Conservation (phyloP, 441 rosid genomes). For the Arabidopsis lyrata region DNA sequence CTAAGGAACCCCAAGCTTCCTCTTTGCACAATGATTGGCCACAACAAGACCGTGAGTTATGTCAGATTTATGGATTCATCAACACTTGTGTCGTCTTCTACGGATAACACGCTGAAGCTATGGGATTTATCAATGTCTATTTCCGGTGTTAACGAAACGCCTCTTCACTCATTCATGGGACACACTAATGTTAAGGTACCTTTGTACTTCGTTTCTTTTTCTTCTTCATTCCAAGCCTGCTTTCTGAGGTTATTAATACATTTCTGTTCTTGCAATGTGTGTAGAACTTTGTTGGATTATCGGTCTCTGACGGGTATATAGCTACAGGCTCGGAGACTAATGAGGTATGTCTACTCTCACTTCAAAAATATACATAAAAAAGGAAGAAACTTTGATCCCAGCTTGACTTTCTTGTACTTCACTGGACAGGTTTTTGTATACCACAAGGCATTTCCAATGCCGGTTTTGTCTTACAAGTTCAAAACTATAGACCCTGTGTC, state of each 20-base stretch:
- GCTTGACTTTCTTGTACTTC: background rate
- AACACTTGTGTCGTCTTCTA: slow-evolving; percentile 82
- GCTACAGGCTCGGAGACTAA: slow-evolving; percentile 99
- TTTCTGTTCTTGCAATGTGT: slow-evolving; percentile 13
- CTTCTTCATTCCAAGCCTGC: background rate
- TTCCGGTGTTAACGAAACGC: slow-evolving; percentile 67
- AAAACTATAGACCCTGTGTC: slow-evolving; percentile 58
- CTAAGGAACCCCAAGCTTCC: slow-evolving; percentile 80
- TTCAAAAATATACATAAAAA: background rate
- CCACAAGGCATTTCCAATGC: slow-evolving; percentile 98
- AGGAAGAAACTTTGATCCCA: background rate
- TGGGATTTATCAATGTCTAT: slow-evolving; percentile 82
- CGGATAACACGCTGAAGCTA: slow-evolving; percentile 91
- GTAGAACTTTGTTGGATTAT: slow-evolving; percentile 96
- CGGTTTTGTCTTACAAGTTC: slow-evolving; percentile 77
- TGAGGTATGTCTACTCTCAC: slow-evolving; percentile 60
- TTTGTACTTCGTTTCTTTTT: slow-evolving; percentile 1
- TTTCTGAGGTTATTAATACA: background rate
- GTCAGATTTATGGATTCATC: slow-evolving; percentile 77
- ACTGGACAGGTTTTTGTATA: slow-evolving; percentile 73
- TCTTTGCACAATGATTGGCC: slow-evolving; percentile 78
- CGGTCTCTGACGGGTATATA: slow-evolving; percentile 89
- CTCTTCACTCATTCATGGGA: slow-evolving; percentile 84
- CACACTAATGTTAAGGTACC: slow-evolving; percentile 85
- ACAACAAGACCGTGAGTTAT: slow-evolving; percentile 86